Base-by-base conservation (phyloP, 768 basidiomycete genomes). In the Gelatoporia subvermispora region DNA sequence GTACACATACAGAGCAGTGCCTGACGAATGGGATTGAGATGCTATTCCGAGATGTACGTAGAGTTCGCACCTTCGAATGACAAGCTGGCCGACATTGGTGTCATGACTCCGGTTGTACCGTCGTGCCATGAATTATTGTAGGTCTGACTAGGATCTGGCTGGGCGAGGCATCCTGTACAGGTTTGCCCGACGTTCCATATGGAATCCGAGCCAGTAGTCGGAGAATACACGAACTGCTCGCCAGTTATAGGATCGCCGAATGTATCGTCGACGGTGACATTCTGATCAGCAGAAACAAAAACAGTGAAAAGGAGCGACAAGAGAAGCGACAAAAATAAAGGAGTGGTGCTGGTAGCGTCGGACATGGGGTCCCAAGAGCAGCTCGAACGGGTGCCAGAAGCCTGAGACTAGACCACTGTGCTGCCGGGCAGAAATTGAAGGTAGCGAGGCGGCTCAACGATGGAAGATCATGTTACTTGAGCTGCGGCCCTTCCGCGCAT, bases 111-210 rank as follows among this genome's bases (percentile, higher is more conserved):
- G 5, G 37, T 38, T 38, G 51, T 48, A n/a, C 37, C 23, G 25
- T 53, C 52, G 25, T 53, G 52, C 52, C 52, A 53, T 3, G 48
- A 49, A 23, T 48, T 35, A 4, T 46, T 24, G 20, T n/a, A 35
- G 3, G 45, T 11, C 3, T 24, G 10, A 8, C 22, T 7, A 17
- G 39, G 34, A n/a, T 47, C 48, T 17, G 41, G 42, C 8, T 45
- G 37, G 21, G 47, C 18, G 17, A 23, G 5, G 49, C 52, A 50
- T 0, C 1, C 21, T 3, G 4, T 3, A 18, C 52, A 54, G 37
- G 7, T 16, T 20, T 38, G 37, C 37, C 37, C 37, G 16, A 38
- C 20, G 20, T 20, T 38, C 37, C 37, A 38, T 38, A 31, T 31
- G 28, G 28, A 31, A 31, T 13, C 28, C n/a, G n/a, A n/a, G 28